Evolutionary conservation across 1,284 basidiomycete species (phyloP).

Genomic region (Chalciporus sp.): DNA sequence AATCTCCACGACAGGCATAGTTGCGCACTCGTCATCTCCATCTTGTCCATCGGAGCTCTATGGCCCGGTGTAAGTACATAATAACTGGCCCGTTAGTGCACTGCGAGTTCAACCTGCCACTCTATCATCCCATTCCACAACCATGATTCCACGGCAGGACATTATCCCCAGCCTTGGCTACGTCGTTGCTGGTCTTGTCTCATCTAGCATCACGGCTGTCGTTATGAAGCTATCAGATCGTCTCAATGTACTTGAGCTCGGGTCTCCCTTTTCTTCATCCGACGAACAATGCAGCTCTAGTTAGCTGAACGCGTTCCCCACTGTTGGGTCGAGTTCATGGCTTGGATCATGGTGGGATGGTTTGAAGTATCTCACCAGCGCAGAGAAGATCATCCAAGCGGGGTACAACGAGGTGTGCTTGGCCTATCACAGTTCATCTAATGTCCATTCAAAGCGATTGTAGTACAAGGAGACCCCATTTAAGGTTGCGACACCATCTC

Average conservation of each 20-base stretch:
- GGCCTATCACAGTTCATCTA: too few species aligned
- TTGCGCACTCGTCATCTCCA: too few species aligned
- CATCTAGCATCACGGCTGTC: background rate
- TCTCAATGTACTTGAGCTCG: constrained; percentile 2
- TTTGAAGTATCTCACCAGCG: background rate
- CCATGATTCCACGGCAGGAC: background rate
- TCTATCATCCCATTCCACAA: background rate
- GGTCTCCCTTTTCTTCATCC: background rate
- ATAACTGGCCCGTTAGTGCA: too few species aligned
- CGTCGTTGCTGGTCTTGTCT: background rate
- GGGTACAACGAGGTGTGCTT: constrained; percentile 20
- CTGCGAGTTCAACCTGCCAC: too few species aligned
- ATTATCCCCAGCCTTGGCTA: too few species aligned
- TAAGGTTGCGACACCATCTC: constrained; percentile 40
- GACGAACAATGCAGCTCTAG: background rate
- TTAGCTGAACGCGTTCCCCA: constrained; percentile 23
- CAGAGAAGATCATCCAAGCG: constrained; percentile 12
- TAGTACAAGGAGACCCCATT: constrained; percentile 41
- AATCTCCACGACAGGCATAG: too few species aligned
- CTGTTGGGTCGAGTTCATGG: constrained; percentile 18
- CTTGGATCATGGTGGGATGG: constrained; percentile 18
- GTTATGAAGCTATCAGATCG: background rate
- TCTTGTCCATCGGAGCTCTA: too few species aligned
- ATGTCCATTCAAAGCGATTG: background rate
- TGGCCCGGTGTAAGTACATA: too few species aligned